Conservation (phyloP, 2,329 filamentous ascomycete species). For the Penicillium sp. region DNA sequence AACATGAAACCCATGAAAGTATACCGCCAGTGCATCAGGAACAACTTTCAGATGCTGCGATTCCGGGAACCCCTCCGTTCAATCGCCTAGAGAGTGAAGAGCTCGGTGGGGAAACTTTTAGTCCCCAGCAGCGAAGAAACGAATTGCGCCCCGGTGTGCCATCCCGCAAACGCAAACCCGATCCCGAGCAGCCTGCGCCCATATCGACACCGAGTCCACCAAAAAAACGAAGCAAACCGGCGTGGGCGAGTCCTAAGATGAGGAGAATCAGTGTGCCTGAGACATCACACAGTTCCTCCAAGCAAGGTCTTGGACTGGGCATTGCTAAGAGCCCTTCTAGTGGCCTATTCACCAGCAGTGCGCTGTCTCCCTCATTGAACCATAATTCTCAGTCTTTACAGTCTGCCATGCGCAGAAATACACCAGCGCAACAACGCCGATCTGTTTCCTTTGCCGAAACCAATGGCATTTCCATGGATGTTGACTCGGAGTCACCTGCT, state of each 20-base stretch:
- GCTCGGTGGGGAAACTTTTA: not conserved
- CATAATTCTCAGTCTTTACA: not conserved
- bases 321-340: not conserved
- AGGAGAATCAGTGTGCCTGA: not conserved
- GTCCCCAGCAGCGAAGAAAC: not conserved
- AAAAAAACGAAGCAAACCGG: not conserved
- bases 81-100: not conserved
- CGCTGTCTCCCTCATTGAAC: not conserved
- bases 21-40: not conserved
- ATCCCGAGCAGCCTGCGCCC: not conserved
- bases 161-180: not conserved
- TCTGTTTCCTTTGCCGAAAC: not conserved
- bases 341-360: not conserved
- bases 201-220: not conserved
- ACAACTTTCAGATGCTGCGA: not conserved
- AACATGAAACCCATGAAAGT: slow-evolving; percentile 14
- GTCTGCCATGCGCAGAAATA: not conserved
- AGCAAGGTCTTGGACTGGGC: not conserved
- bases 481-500: not conserved
- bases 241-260: not conserved
- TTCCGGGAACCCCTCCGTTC: not conserved
- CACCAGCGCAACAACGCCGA: not conserved
- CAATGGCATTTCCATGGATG: not conserved
- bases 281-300: not conserved
- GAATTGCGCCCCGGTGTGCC: not conserved